These are phyloP conservation scores for Botryotinia narcissicola DNA, from an alignment of 2,329 filamentous ascomycete species.

Conservation along the genomic window DNA sequence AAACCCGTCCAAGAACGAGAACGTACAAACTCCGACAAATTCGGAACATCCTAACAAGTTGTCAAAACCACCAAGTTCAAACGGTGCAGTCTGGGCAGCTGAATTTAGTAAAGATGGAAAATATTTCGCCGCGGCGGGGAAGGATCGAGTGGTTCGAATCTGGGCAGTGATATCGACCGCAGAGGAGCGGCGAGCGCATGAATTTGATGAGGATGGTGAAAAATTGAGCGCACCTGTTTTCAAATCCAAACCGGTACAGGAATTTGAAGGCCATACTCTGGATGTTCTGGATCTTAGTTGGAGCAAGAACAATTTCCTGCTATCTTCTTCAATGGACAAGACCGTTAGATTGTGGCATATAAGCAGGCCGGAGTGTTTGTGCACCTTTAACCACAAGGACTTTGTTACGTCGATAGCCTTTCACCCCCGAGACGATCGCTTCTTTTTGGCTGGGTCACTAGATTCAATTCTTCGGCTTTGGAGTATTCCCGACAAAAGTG, in stretches of 20 bases:
- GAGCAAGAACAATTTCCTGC: slow-evolving; percentile 98
- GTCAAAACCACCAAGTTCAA: slow-evolving; percentile 30
- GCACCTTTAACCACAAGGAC: slow-evolving; percentile 91
- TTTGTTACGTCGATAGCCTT: slow-evolving; percentile 95
- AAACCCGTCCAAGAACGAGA: slow-evolving; percentile 36
- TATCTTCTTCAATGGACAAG: slow-evolving; percentile 98
- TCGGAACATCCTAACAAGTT: slow-evolving; percentile 30
- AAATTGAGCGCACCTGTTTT: slow-evolving; percentile 89
- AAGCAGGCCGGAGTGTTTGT: slow-evolving; percentile 79
- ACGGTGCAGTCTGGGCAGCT: slow-evolving; percentile 82
- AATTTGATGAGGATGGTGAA: slow-evolving; percentile 66
- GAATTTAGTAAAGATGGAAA: slow-evolving; percentile 91
- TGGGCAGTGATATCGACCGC: slow-evolving; percentile 84
- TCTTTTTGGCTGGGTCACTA: slow-evolving; percentile 91
- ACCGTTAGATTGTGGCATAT: slow-evolving; percentile 94
- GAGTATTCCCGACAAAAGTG: slow-evolving; percentile 96
- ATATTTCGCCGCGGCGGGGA: slow-evolving; percentile 88
- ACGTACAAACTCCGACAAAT: slow-evolving; percentile 31
- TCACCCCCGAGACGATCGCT: slow-evolving; percentile 90
- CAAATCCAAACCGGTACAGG: slow-evolving; percentile 69
- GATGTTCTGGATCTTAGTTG: slow-evolving; percentile 91
- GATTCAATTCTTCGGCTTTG: slow-evolving; percentile 86
- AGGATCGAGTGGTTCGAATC: slow-evolving; percentile 79
- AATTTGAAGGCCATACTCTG: slow-evolving; percentile 79
- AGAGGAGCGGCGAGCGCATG: slow-evolving; percentile 73